These are phyloP conservation scores for Xylariaceae sp. DNA, from an alignment of 2,329 filamentous ascomycete species.

Conservation along the genomic window DNA sequence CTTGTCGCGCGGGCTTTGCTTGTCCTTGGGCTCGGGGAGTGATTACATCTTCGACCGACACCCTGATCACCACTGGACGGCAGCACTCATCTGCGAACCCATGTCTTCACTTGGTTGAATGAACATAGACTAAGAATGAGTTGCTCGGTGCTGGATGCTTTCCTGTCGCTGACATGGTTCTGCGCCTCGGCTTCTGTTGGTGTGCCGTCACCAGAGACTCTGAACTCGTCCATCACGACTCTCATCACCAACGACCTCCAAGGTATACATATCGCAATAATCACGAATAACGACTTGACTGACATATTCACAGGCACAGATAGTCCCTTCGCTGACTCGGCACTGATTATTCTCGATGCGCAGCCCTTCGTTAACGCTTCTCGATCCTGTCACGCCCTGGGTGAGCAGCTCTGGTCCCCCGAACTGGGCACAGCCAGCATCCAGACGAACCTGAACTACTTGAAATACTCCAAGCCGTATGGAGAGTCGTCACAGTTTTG, in stretches of 20 bases:
- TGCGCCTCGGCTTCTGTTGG: constrained; percentile 6
- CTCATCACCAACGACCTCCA: constrained; percentile 39
- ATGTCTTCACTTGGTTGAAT: background rate
- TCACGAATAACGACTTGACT: background rate
- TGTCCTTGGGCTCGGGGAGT: no score
- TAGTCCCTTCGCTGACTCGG: constrained; percentile 32
- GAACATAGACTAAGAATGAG: background rate
- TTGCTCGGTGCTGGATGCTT: background rate
- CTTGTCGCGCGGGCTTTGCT: no score
- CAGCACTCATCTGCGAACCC: background rate
- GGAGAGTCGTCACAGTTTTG: constrained; percentile 32
- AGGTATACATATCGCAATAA: constrained; percentile 26
- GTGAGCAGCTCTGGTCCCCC: constrained; percentile 38
- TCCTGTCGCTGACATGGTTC: constrained; percentile 12
- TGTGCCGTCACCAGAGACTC: constrained; percentile 31
- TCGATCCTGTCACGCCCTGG: constrained; percentile 33
- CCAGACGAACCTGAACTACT: constrained; percentile 34
- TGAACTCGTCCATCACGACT: constrained; percentile 36
- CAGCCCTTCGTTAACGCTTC: constrained; percentile 29
- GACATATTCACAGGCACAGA: constrained; percentile 27
- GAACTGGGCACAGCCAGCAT: constrained; percentile 26
- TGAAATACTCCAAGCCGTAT: constrained; percentile 31
- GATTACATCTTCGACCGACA: no score
- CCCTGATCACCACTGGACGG: no score
- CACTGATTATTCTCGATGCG: constrained; percentile 34